Conservation (phyloP, 139 green algal species). For the Spirogloea muscicola region DNA sequence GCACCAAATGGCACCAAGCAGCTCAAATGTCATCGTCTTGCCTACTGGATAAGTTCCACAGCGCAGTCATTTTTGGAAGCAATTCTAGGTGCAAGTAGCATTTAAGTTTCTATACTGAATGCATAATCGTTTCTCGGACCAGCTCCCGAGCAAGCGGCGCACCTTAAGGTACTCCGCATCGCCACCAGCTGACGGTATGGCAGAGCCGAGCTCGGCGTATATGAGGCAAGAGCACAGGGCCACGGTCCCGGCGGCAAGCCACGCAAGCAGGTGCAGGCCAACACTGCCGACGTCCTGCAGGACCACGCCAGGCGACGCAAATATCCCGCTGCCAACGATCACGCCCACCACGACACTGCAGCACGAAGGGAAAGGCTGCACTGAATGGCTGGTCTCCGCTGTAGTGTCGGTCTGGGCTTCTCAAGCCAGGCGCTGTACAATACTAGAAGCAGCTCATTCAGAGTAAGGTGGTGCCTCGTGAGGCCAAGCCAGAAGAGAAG, state of each 20-base stretch:
- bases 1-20: no score
- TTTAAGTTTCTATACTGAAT: no score
- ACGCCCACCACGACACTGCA: slow-evolving; percentile 32
- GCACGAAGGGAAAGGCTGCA: no score
- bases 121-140: no score
- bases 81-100: no score
- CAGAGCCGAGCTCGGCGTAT: slow-evolving; percentile 31
- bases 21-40: no score
- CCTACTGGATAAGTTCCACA: no score
- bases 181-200: slow-evolving; percentile 24
- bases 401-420: no score
- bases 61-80: no score
- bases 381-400: no score
- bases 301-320: slow-evolving; percentile 35
- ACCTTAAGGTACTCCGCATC: slow-evolving; percentile 28
- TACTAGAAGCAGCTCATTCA: neutral
- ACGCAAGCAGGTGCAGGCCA: neutral
- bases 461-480: neutral
- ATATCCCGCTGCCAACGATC: slow-evolving; percentile 35
- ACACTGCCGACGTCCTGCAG: slow-evolving; percentile 13
- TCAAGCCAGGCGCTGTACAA: no score
- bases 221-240: slow-evolving; percentile 16
- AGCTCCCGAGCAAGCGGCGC: no score
- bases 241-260: slow-evolving; percentile 3
- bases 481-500: neutral